Evolutionary conservation across 352 stramenopile species (phyloP).

Genomic region (Pythium chondricola): DNA sequence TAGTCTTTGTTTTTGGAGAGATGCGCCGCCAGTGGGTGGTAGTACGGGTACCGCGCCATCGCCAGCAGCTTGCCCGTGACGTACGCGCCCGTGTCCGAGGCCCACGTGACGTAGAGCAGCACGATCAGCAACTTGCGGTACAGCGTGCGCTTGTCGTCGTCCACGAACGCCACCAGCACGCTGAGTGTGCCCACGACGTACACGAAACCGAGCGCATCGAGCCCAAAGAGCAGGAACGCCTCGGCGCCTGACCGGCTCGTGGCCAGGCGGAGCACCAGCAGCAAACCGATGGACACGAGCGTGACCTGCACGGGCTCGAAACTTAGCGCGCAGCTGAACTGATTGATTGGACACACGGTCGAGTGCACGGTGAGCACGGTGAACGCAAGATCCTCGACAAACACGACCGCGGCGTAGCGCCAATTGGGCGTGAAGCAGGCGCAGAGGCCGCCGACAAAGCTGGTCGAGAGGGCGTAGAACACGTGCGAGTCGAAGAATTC

Average conservation of each 20-base stretch:
- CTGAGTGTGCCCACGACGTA: conserved; percentile 59
- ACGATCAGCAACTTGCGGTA: conserved; percentile 62
- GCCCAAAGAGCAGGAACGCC: conserved; percentile 35
- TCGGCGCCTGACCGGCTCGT: conserved; percentile 21
- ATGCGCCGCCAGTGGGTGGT: conserved; percentile 80
- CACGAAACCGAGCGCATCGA: conserved; percentile 48
- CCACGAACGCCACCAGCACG: conserved; percentile 49
- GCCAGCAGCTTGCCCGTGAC: conserved; percentile 87
- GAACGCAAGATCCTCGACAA: conserved; percentile 40
- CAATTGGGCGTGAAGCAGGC: conserved; percentile 43
- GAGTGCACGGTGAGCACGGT: conserved; percentile 49
- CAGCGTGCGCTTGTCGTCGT: conserved; percentile 40
- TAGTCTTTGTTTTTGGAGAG: conserved; percentile 96
- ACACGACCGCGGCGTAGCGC: conserved; percentile 37
- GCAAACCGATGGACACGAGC: conserved; percentile 27
- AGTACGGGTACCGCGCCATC: conserved; percentile 72
- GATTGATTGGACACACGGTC: conserved; percentile 51
- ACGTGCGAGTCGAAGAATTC: conserved; percentile 47
- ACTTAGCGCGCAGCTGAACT: conserved; percentile 32
- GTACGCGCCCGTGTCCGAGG: conserved; percentile 91
- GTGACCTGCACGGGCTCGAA: conserved; percentile 30
- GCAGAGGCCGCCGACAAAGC: conserved; percentile 34
- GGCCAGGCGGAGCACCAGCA: conserved; percentile 41
- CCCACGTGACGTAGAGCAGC: conserved; percentile 67
- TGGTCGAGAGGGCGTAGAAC: conserved; percentile 37